Base-by-base conservation (phyloP, 1,284 basidiomycete species). In the Veloboletus limbatus region DNA sequence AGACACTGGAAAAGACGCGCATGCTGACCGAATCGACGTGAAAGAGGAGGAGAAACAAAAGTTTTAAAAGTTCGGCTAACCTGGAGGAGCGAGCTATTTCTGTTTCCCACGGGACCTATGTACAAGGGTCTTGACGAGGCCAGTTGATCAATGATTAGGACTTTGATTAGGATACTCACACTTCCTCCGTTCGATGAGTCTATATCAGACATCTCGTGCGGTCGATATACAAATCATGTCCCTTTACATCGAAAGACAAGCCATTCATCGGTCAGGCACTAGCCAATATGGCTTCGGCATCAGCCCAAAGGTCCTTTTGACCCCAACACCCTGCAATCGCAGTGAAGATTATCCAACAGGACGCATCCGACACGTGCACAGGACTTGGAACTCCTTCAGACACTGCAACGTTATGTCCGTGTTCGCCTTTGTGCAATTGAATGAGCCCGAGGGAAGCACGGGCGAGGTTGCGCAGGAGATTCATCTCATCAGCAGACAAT, bases 291-390 rank as follows among this genome's bases (percentile, higher is more conserved):
- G 66, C 70, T 55, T 85, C 82, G 9, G 86, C 85, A 60, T 94
- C 88, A 58, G 76, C 74, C 82, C 92, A 89, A 35, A 97, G 68
- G 65, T 97, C 95, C 45, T 71, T 75, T 69, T 97, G 94, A 17
- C 79, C 86, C 94, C 93, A 97, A 2, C 88, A 72, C 9, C 78
- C 81, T 18, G 79, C 76, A 24, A 97, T 72, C 3, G 81, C 80
- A 18, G 83, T 71, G 2, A 95, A 73, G 22, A 92, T 73, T 59
- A 96, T 77, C 94, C 94, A 97, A 55, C 89, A 92, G n/a, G 83
- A 79, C 31, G 69, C 65, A 51, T 80, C 76, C 43, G 71, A 70
- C 66, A 83, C 73, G 25, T 24, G 22, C 20, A 44, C 26, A 13
- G 40, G 16, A 21, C 39, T 37, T 25, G 53, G 48, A 28, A n/a